A percentile compares a stretch with the other conserved stretches of the same genome.
phyloP scores from a whole-genome alignment of 2,329 filamentous ascomycete species.

The Fusarium albosuccineum region DNA sequence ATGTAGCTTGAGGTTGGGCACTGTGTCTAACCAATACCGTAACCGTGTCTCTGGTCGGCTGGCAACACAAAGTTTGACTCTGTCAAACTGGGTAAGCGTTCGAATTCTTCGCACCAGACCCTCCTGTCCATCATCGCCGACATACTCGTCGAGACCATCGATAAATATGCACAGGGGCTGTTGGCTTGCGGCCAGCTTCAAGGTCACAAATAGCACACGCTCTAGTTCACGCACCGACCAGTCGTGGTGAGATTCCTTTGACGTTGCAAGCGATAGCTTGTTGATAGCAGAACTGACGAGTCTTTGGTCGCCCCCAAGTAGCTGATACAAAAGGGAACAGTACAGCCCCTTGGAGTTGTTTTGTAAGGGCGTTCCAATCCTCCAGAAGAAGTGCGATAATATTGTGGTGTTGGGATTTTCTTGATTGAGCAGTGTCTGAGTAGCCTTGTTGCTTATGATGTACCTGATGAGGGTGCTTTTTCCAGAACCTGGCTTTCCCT shows the following conservation, averaged over 20 bases:
- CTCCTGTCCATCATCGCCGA: neutral
- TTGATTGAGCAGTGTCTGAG: neutral
- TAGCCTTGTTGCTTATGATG: neutral
- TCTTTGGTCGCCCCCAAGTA: neutral
- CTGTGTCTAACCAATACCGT: neutral
- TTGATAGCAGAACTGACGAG: neutral
- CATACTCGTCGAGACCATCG: constrained; percentile 19
- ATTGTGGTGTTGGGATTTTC: neutral
- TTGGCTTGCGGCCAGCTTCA: neutral
- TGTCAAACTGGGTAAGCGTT: neutral
- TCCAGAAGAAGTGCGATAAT: constrained; percentile 2
- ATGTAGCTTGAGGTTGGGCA: constrained; percentile 2
- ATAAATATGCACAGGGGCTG: constrained; percentile 9
- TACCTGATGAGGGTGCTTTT: constrained; percentile 1
- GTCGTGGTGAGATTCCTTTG: neutral
- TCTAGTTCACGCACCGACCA: neutral
- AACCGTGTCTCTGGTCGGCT: constrained; percentile 9
- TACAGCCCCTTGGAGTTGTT: neutral
- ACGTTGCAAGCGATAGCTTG: neutral
- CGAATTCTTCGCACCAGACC: neutral
- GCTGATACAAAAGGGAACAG: neutral
- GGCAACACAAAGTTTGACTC: constrained; percentile 10
- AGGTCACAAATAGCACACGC: neutral
- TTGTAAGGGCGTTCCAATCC: neutral
- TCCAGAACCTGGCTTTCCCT: neutral